Conservation (phyloP, 192 early-diverging fungal species). For the Mortierella hygrophila region DNA sequence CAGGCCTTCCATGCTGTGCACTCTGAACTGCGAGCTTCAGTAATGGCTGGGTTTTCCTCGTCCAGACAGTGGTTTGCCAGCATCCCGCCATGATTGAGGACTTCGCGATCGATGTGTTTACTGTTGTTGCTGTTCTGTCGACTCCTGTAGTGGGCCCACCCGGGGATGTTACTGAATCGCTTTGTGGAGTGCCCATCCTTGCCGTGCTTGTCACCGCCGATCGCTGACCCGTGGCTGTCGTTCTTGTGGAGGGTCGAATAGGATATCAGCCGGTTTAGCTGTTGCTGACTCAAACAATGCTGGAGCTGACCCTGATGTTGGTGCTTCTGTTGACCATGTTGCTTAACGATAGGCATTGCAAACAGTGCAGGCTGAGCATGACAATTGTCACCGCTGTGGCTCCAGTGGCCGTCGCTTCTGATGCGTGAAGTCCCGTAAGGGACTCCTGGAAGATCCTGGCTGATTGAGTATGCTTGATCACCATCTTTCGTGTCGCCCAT, state of each 20-base stretch:
- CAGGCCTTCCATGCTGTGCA: slow-evolving; percentile 47
- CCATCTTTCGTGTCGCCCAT: not conserved
- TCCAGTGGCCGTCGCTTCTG: not conserved
- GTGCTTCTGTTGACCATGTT: not conserved
- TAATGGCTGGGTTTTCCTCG: not conserved
- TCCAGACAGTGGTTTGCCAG: slow-evolving; percentile 19
- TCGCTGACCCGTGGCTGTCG: not conserved
- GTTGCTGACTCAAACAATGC: slow-evolving; percentile 17
- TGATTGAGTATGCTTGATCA: not conserved
- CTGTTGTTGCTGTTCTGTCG: slow-evolving; percentile 27
- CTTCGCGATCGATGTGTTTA: slow-evolving; percentile 22
- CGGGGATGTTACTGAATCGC: slow-evolving; percentile 18
- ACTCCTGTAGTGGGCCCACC: slow-evolving; percentile 25
- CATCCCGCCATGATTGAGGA: slow-evolving; percentile 30
- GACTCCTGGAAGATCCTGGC: not conserved
- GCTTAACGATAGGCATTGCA: not conserved
- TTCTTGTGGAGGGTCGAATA: slow-evolving; percentile 28
- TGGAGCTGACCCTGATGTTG: not conserved
- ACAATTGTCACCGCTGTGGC: not conserved
- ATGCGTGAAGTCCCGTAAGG: not conserved
- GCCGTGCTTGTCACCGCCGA: not conserved
- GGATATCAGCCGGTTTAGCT: slow-evolving; percentile 14
- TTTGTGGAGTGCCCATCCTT: not conserved
- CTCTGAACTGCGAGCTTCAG: slow-evolving; percentile 10
- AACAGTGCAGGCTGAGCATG: not conserved